These are phyloP conservation scores for Daldinia concentrica DNA, from an alignment of 495 filamentous ascomycete genomes.

Conservation along the genomic window DNA sequence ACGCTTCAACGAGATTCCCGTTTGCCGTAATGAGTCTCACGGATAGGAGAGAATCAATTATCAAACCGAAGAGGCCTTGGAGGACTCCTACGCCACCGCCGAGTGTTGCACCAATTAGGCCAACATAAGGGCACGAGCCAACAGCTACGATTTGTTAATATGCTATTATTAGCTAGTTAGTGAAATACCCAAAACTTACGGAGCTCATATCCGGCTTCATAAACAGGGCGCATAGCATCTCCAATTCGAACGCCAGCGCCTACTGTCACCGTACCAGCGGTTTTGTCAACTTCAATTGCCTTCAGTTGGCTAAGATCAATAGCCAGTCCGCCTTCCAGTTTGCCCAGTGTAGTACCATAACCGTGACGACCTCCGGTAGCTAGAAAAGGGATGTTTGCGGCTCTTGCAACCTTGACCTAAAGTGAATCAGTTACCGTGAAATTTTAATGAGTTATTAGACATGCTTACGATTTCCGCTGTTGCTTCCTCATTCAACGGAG, in stretches of 20 bases:
- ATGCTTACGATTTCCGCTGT: slow-evolving; percentile 16
- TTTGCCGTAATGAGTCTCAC: slow-evolving; percentile 47
- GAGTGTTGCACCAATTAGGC: slow-evolving; percentile 50
- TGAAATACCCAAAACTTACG: slow-evolving; percentile 36
- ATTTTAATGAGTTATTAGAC: neutral
- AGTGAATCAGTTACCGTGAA: neutral
- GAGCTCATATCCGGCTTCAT: slow-evolving; percentile 45
- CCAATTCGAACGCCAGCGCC: slow-evolving; percentile 34
- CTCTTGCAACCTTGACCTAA: slow-evolving; percentile 41
- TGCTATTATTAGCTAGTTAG: neutral
- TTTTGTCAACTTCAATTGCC: slow-evolving; percentile 34
- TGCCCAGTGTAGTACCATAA: slow-evolving; percentile 27
- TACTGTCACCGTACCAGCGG: slow-evolving; percentile 34
- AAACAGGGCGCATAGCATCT: slow-evolving; percentile 39
- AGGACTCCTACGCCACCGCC: slow-evolving; percentile 53
- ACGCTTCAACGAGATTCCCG: slow-evolving; percentile 49
- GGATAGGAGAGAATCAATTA: slow-evolving; percentile 48
- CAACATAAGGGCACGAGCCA: slow-evolving; percentile 45
- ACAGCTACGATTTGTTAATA: slow-evolving; percentile 18
- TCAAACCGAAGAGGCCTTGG: slow-evolving; percentile 51
- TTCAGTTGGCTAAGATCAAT: slow-evolving; percentile 50
- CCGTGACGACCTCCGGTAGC: slow-evolving; percentile 50
- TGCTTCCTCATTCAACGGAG: slow-evolving; percentile 9
- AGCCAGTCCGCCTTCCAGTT: slow-evolving; percentile 31
- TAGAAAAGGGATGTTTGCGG: slow-evolving; percentile 47